Base-by-base conservation (phyloP, 2,329 filamentous ascomycete genomes). In the Nemania bipapillata region DNA sequence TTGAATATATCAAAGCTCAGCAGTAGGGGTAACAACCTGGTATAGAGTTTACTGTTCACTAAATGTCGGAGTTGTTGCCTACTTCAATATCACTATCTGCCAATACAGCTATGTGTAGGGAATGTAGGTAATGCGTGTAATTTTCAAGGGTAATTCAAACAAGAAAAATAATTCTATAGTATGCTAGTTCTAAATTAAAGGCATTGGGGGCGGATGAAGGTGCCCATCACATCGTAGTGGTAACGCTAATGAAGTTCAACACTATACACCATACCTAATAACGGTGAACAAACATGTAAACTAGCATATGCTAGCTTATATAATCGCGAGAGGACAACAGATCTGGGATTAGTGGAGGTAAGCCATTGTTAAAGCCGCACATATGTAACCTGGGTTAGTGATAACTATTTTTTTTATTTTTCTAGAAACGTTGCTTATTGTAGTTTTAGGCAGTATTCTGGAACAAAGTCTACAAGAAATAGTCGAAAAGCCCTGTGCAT, bases 1-100 rank as follows among this genome's bases (percentile, higher is more conserved):
- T 24, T 22, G n/a, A n/a, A n/a, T n/a, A n/a, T n/a, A 35, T 53
- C 50, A 52, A 57, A 50, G 61, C 42, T 61, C 42, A 61, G 24
- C 30, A 54, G 20, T 22, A 37, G n/a, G 40, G 30, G 26, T 32
- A 35, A 60, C 26, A 59, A 22, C 12, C 22, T 32, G 32, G 20
- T 20, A 24, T 49, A 26, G 35, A 49, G 40, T 28, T 20, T 42
- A 42, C 5, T 42, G 12, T 42, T 17, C 5, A 17, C 15, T 42
- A 32, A 24, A 11, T 30, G 12, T 50, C 30, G n/a, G 11, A 9
- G 56, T n/a, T 7, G 40, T 42, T 28, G 37, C 30, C 49, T 50
- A 9, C 40, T 61, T 50, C 50, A 42, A 12, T 42, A 8, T 20
- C 45, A 50, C 32, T 24, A 50, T 24, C 45, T 49, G n/a, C n/a